These are phyloP conservation scores for Lodderomyces jiufengensis DNA, from an alignment of 1,139 yeast genomes.

Conservation along the genomic window DNA sequence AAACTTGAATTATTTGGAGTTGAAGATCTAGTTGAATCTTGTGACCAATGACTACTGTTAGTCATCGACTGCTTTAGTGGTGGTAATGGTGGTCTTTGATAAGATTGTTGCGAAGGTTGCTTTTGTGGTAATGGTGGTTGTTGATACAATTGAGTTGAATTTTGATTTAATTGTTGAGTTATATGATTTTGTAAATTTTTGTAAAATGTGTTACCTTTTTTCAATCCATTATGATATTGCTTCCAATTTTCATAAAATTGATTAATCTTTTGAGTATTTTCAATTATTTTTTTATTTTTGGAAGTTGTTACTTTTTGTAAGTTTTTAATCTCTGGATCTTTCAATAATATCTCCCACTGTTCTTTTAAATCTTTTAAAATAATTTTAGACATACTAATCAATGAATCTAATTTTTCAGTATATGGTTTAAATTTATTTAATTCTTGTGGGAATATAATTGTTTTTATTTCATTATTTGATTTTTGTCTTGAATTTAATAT, in stretches of 20 bases:
- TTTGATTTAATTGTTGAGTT: not conserved
- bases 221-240: constrained; percentile 54
- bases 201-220: constrained; percentile 64
- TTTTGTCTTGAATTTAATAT: constrained; percentile 62
- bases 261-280: constrained; percentile 36
- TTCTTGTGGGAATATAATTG: constrained; percentile 65
- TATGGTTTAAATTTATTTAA: constrained; percentile 73
- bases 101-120: constrained; percentile 1
- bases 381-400: constrained; percentile 60
- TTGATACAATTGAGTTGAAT: constrained; percentile 1
- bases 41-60: no score
- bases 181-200: constrained; percentile 41
- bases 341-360: constrained; percentile 55
- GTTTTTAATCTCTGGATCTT: constrained; percentile 40
- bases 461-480: constrained; percentile 54
- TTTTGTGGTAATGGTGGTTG: constrained; percentile 6
- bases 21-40: not conserved
- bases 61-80: constrained; percentile 19
- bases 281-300: constrained; percentile 20
- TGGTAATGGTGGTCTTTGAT: constrained; percentile 17
- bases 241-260: constrained; percentile 59
- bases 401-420: constrained; percentile 62
- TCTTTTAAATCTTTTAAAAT: constrained; percentile 55
- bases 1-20: constrained; percentile 16
- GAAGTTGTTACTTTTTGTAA: constrained; percentile 34